Conservation (phyloP, 441 rosid species). For the Jatropha podagrica region DNA sequence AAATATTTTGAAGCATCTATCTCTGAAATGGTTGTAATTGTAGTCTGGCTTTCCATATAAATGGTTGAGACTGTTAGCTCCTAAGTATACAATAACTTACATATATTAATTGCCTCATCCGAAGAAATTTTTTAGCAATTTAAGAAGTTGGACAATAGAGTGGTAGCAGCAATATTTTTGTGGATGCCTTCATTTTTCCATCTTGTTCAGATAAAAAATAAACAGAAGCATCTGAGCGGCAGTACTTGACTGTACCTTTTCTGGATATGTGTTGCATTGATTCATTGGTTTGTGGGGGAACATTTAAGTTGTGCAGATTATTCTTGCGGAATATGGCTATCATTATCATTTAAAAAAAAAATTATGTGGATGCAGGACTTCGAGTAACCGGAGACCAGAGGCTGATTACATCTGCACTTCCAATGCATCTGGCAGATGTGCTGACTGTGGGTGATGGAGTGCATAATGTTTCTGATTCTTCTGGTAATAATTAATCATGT, state of each 20-base stretch:
- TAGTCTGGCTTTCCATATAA: not conserved
- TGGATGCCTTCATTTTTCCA: not conserved
- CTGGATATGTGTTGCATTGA: constrained; percentile 7
- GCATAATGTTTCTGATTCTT: constrained; percentile 53
- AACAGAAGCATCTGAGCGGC: too few species aligned
- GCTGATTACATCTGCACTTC: constrained; percentile 76
- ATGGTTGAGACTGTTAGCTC: not conserved
- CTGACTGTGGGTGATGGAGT: constrained; percentile 60
- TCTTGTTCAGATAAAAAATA: not conserved
- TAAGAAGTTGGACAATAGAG: not conserved
- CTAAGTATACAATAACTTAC: not conserved
- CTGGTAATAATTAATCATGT: constrained; percentile 40
- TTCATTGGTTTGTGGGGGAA: constrained; percentile 8
- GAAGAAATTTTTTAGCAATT: not conserved
- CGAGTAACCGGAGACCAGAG: constrained; percentile 79
- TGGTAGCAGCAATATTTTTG: constrained; percentile 1
- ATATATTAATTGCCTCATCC: not conserved
- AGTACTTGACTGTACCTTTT: not conserved
- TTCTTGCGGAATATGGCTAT: constrained; percentile 4
- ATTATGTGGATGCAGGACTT: constrained; percentile 49
- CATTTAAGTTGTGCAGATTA: constrained; percentile 9
- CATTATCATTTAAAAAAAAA: constrained; percentile 2
- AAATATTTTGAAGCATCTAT: constrained; percentile 3
- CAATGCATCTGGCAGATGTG: constrained; percentile 79
- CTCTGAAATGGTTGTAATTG: not conserved